These are phyloP conservation scores for Saccharomyces pastorianus DNA, from an alignment of 1,139 yeast genomes.

Conservation along the genomic window DNA sequence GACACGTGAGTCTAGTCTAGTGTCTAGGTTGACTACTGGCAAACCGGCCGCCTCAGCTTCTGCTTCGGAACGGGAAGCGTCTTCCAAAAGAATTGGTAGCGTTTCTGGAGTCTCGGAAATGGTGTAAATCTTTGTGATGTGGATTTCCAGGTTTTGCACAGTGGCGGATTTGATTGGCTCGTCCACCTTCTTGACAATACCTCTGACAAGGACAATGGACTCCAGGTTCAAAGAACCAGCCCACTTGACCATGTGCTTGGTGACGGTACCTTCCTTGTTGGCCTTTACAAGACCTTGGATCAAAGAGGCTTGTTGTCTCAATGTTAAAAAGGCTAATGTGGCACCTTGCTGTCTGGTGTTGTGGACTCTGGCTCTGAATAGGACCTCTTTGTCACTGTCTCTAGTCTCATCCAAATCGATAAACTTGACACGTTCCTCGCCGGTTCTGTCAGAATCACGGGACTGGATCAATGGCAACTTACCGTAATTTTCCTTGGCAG, in stretches of 20 bases:
- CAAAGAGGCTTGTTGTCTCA: conserved; percentile 79
- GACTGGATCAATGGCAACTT: conserved; percentile 83
- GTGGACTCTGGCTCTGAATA: conserved; percentile 90
- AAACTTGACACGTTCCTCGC: conserved; percentile 51
- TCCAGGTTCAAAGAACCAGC: conserved; percentile 78
- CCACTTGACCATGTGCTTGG: conserved; percentile 97
- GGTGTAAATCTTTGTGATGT: conserved; percentile 61
- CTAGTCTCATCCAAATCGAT: conserved; percentile 44
- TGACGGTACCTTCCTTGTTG: conserved; percentile 49
- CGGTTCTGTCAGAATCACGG: conserved; percentile 41
- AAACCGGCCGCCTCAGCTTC: conserved; percentile 89
- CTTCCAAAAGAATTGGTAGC: conserved; percentile 90
- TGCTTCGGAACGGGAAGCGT: conserved; percentile 89
- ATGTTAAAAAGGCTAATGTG: conserved; percentile 79
- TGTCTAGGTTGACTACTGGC: conserved; percentile 92
- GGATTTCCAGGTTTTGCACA: conserved; percentile 82
- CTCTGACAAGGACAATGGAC: conserved; percentile 85
- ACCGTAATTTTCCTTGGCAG: conserved; percentile 84
- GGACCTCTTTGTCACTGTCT: conserved; percentile 70
- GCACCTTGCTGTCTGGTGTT: conserved; percentile 93
- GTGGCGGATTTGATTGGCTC: conserved; percentile 88
- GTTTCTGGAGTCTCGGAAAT: conserved; percentile 86
- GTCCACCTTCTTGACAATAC: conserved; percentile 73
- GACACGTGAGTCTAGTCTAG: conserved; percentile 89
- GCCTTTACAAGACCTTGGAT: conserved; percentile 77